Conservation (phyloP, 768 basidiomycete genomes). For the Hypholoma sublateritium region DNA sequence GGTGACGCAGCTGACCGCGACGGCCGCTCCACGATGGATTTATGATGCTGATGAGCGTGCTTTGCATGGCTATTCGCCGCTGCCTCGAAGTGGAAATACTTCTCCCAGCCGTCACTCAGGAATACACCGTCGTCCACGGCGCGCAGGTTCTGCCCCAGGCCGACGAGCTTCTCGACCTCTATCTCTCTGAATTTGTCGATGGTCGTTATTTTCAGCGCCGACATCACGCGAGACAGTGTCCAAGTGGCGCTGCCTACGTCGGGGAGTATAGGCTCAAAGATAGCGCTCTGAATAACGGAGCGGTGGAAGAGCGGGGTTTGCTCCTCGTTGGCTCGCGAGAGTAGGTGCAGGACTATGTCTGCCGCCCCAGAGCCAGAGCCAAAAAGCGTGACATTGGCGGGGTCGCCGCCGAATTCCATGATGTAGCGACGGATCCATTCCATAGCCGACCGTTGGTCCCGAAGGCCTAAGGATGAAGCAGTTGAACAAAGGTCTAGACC, state of each 20-base stretch:
- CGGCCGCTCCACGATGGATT: not conserved
- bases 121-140: conserved; percentile 71
- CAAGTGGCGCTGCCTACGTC: conserved; percentile 61
- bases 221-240: conserved; percentile 66
- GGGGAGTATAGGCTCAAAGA: conserved; percentile 62
- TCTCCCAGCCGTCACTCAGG: conserved; percentile 61
- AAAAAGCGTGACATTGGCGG: conserved; percentile 53
- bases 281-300: conserved; percentile 73
- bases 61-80: conserved; percentile 16
- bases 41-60: conserved; percentile 11
- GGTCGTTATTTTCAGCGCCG: conserved; percentile 48
- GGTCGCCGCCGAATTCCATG: conserved; percentile 65
- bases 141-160: conserved; percentile 49
- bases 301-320: conserved; percentile 62
- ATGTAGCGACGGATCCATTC: conserved; percentile 66
- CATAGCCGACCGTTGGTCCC: conserved; percentile 63
- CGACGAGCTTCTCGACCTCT: conserved; percentile 55
- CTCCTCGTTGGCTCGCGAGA: conserved; percentile 60
- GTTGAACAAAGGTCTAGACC: conserved; percentile 5
- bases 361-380: conserved; percentile 53
- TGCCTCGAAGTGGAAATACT: conserved; percentile 19
- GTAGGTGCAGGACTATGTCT: conserved; percentile 61
- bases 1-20: not conserved
- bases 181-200: conserved; percentile 66
- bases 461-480: conserved; percentile 43